phyloP scores from a whole-genome alignment of 129 eudicot species.

The Centaurea solstitialis region DNA sequence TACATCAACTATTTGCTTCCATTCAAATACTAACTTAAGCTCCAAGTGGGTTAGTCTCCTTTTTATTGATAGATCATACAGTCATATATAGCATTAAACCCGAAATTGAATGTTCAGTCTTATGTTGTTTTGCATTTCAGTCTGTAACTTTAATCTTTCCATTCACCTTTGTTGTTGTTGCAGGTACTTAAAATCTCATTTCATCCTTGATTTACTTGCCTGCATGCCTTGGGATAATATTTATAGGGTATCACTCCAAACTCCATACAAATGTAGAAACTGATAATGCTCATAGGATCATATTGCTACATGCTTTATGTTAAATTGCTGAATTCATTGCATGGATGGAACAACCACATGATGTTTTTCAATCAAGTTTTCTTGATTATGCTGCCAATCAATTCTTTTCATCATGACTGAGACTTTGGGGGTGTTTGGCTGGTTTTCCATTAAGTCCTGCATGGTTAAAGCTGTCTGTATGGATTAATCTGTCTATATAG shows the following conservation, averaged over 20 bases:
- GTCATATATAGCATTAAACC: not conserved
- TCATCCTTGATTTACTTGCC: conserved; percentile 68
- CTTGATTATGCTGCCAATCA: not conserved
- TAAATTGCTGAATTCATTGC: not conserved
- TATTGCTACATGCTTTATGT: not conserved
- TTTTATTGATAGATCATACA: not conserved
- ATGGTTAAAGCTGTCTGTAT: too few relatives aligned
- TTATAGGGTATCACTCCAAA: conserved; percentile 53
- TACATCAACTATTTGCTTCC: not conserved
- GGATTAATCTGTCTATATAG: too few relatives aligned
- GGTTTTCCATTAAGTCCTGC: too few relatives aligned
- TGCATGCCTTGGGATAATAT: conserved; percentile 94
- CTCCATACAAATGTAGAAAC: not conserved
- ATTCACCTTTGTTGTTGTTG: not conserved
- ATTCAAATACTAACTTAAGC: not conserved
- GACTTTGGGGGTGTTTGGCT: not conserved
- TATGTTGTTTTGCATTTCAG: not conserved
- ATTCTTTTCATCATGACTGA: not conserved
- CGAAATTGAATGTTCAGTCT: not conserved
- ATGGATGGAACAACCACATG: not conserved
- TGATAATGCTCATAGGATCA: not conserved
- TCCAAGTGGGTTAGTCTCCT: not conserved
- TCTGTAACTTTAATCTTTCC: not conserved
- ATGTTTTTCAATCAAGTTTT: not conserved
- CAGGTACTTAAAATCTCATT: conserved; percentile 87